Evolutionary conservation across 208 protist genomes (phyloP), one percentile per base, ranked within the genome.

Genomic region (Naegleria lovaniensis): DNA sequence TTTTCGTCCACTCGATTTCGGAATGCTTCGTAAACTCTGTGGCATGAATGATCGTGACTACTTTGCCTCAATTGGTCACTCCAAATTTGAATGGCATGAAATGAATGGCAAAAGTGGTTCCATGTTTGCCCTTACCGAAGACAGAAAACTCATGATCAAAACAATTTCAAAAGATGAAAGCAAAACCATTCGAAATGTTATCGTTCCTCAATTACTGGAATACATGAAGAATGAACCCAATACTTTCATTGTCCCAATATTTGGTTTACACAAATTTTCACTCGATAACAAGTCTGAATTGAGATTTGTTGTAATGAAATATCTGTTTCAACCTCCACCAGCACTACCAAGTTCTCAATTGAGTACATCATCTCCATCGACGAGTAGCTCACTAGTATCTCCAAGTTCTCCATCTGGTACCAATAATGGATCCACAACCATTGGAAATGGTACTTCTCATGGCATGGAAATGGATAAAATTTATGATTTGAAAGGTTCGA

Each of bases 401-500:
- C 55, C 55, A 4, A 67, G 2, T 29, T 29, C 55, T 67, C 19
- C 55, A 67, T 29, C 11, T 19, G 55, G 55, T 29, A 29, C 6
- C 13, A 67, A 67, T 29, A 15, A 29, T 67, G 19, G 22, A 58
- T 5, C 5, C 15, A 5, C 51, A 19, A n/a, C n/a, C n/a, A n/a
- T n/a, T n/a, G n/a, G n/a, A n/a, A n/a, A n/a, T n/a, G n/a, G n/a
- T n/a, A n/a, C n/a, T n/a, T n/a, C n/a, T n/a, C n/a, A n/a, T 19
- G 55, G 55, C 1, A 29, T 67, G 11, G 75, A 83, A n/a, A 83
- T 83, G 75, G 29, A 83, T 83, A 39, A 83, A 36, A 83, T 83
- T n/a, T 83, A 83, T 83, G 75, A 83, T 83, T 39, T 83, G n/a
- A 83, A 83, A 39, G 75, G 75, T 15, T 40, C n/a, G 4, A 83